phyloP scores from a whole-genome alignment of 352 stramenopile genomes.

The Elongisporangium prolatum region DNA sequence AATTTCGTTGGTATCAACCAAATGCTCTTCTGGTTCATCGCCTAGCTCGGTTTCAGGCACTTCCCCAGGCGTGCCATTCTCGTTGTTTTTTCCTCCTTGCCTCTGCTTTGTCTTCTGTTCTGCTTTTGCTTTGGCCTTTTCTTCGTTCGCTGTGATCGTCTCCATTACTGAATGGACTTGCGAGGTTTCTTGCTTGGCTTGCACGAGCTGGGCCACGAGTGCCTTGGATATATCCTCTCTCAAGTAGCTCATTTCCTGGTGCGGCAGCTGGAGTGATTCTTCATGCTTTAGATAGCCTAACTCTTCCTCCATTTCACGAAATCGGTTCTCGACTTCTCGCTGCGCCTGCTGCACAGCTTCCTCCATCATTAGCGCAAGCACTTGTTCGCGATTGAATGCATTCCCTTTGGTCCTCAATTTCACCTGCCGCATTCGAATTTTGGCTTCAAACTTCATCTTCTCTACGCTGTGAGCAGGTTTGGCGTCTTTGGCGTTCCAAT shows the following conservation, averaged over 20 bases:
- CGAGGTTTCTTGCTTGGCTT: conserved; percentile 50
- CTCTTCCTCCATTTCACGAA: conserved; percentile 85
- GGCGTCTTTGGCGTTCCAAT: conserved; percentile 74
- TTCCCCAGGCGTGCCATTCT: conserved; percentile 8
- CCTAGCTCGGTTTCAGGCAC: conserved; percentile 31
- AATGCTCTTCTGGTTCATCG: conserved; percentile 42
- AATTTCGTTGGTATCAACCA: conserved; percentile 38
- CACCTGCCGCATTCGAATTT: conserved; percentile 91
- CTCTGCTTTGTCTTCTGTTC: conserved; percentile 29
- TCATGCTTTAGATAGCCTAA: conserved; percentile 60
- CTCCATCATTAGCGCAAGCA: conserved; percentile 77
- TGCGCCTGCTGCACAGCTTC: conserved; percentile 77
- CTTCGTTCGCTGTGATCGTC: conserved; percentile 53
- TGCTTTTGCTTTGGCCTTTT: conserved; percentile 37
- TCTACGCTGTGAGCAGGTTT: conserved; percentile 54
- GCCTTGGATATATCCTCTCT: conserved; percentile 63
- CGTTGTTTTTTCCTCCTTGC: conserved; percentile 5
- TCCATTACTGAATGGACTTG: conserved; percentile 43
- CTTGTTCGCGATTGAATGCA: conserved; percentile 67
- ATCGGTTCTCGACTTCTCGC: conserved; percentile 78
- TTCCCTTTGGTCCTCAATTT: conserved; percentile 87
- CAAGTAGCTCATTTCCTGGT: conserved; percentile 51
- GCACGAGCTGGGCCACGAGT: conserved; percentile 44
- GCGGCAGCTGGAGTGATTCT: conserved; percentile 30
- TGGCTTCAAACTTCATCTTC: conserved; percentile 93